These are phyloP conservation scores for Claviceps sorghi DNA, from an alignment of 2,329 filamentous ascomycete species.

Conservation along the genomic window DNA sequence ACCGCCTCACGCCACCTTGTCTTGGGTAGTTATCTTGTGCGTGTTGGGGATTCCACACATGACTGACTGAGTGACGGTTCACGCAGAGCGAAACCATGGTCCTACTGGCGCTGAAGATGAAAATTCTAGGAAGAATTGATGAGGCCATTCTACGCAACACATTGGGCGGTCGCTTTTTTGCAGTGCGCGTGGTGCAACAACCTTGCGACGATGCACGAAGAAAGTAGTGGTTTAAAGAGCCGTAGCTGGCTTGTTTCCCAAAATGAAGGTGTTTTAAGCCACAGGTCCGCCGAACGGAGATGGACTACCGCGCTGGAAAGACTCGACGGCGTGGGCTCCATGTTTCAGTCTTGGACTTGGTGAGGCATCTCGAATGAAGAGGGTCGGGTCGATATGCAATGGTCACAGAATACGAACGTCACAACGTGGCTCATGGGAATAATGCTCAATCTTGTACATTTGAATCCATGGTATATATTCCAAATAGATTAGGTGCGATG, in stretches of 20 bases:
- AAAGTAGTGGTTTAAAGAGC: background rate
- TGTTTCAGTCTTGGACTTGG: background rate
- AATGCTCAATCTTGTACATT: background rate
- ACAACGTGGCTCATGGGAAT: background rate
- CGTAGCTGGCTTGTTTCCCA: background rate
- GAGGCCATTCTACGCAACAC: background rate
- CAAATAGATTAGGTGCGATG: too few relatives aligned
- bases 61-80: background rate
- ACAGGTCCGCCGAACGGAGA: too few relatives aligned
- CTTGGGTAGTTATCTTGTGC: background rate
- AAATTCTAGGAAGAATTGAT: background rate
- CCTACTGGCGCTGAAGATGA: background rate
- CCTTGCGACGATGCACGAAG: background rate
- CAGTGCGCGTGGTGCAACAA: background rate
- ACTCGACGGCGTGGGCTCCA: background rate
- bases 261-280: background rate
- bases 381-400: too few relatives aligned
- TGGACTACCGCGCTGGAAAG: background rate
- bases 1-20: background rate
- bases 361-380: background rate
- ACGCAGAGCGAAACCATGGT: background rate
- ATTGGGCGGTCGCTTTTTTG: background rate
- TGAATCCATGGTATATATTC: background rate
- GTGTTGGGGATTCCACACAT: background rate
- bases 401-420: background rate